Conservation (phyloP, 495 filamentous ascomycete species). For the Xylaria venustula region DNA sequence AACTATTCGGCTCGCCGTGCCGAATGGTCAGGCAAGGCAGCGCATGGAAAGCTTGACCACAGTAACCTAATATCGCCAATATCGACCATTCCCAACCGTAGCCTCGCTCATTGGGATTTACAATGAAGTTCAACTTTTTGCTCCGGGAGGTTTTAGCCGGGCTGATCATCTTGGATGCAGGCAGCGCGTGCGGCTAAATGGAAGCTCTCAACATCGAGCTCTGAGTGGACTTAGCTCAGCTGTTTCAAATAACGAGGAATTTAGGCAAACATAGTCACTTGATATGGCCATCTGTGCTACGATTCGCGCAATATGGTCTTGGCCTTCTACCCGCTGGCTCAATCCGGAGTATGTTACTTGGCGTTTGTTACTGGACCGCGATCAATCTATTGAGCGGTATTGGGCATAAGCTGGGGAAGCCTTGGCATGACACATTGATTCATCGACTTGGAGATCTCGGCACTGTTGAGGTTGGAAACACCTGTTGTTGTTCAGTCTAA, state of each 20-base stretch:
- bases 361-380: slow-evolving; percentile 19
- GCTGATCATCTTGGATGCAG: slow-evolving; percentile 5
- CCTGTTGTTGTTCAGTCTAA: not conserved
- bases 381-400: slow-evolving; percentile 21
- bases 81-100: not conserved
- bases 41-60: not conserved
- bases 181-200: slow-evolving; percentile 8
- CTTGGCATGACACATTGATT: slow-evolving; percentile 20
- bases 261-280: slow-evolving; percentile 5
- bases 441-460: slow-evolving; percentile 18
- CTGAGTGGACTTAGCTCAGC: slow-evolving; percentile 5
- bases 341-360: not conserved
- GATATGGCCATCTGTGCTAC: not conserved
- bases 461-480: not conserved
- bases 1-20: slow-evolving; percentile 14
- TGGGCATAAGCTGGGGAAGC: slow-evolving; percentile 23
- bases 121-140: not conserved
- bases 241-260: slow-evolving; percentile 12
- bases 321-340: not conserved
- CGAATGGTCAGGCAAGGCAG: slow-evolving; percentile 3
- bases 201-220: not conserved
- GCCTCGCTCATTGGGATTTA: not conserved
- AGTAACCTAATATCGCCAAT: not conserved
- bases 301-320: not conserved
- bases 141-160: slow-evolving; percentile 13